phyloP scores from a whole-genome alignment of 805 yeast species.

The Teunomyces pallodes region DNA sequence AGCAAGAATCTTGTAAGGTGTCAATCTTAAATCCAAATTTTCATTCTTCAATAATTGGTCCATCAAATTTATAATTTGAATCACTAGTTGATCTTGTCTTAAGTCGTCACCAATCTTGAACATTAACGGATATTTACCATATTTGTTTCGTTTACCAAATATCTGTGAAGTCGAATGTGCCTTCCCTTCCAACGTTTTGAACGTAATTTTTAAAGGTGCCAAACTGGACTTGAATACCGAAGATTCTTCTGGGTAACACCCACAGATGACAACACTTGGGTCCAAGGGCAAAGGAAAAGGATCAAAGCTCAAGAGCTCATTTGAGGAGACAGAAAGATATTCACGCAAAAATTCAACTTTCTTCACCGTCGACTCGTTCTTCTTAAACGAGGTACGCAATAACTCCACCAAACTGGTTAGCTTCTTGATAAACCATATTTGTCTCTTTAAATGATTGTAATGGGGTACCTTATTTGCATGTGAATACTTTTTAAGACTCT shows the following conservation, averaged over 20 bases:
- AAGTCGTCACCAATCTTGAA: slow-evolving; percentile 95
- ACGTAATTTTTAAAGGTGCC: slow-evolving; percentile 81
- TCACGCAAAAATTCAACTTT: slow-evolving; percentile 68
- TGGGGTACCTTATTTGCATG: slow-evolving; percentile 26
- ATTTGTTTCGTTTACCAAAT: slow-evolving; percentile 31
- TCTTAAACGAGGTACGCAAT: slow-evolving; percentile 49
- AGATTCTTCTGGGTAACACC: slow-evolving; percentile 75
- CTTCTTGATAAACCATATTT: slow-evolving; percentile 65
- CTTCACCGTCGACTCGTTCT: slow-evolving; percentile 73
- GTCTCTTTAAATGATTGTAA: slow-evolving; percentile 48
- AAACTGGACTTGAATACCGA: slow-evolving; percentile 88
- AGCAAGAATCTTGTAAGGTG: slow-evolving; percentile 88
- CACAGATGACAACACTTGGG: slow-evolving; percentile 71
- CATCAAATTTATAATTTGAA: slow-evolving; percentile 88
- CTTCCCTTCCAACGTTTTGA: slow-evolving; percentile 49
- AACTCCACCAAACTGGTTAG: slow-evolving; percentile 64
- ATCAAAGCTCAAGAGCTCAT: slow-evolving; percentile 39
- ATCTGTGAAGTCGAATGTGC: slow-evolving; percentile 26
- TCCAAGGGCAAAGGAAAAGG: slow-evolving; percentile 79
- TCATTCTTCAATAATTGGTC: slow-evolving; percentile 84
- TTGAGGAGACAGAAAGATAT: slow-evolving; percentile 48
- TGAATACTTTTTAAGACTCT: slow-evolving; percentile 29
- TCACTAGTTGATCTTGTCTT: slow-evolving; percentile 95
- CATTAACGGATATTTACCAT: slow-evolving; percentile 71
- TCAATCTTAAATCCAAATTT: slow-evolving; percentile 80